These are phyloP conservation scores for Periconia sp. DNA, from an alignment of 2,329 filamentous ascomycete species.

Conservation along the genomic window DNA sequence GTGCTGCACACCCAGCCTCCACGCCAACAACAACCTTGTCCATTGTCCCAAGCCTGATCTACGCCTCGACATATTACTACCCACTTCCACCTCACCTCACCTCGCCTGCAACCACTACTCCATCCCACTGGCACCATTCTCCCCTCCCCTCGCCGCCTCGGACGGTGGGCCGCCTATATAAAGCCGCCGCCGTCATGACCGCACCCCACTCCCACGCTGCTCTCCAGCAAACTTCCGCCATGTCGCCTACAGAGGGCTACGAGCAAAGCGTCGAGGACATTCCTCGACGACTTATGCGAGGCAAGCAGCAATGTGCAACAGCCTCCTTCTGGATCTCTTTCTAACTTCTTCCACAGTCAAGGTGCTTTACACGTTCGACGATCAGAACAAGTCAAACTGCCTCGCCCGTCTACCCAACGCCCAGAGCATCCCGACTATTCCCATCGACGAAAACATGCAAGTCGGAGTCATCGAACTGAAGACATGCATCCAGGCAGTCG, in stretches of 20 bases:
- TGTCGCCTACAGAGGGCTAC: constrained; percentile 23
- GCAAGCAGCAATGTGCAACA: constrained; percentile 29
- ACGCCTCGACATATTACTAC: not conserved
- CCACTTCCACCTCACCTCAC: not conserved
- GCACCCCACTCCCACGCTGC: constrained; percentile 28
- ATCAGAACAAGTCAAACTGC: constrained; percentile 83
- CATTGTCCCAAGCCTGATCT: not conserved
- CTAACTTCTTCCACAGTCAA: constrained; percentile 66
- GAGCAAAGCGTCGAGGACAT: constrained; percentile 33
- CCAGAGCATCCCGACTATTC: constrained; percentile 76
- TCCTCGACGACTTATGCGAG: constrained; percentile 50
- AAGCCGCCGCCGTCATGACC: constrained; percentile 26
- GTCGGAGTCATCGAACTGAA: constrained; percentile 88
- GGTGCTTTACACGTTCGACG: constrained; percentile 94
- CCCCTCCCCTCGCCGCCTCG: constrained; percentile 15
- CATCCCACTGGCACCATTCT: not conserved
- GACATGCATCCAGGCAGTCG: constrained; percentile 82
- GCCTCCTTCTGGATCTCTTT: constrained; percentile 1
- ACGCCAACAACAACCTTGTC: not conserved
- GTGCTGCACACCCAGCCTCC: not conserved
- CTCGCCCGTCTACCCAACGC: constrained; percentile 82
- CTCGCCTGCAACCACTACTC: constrained; percentile 16
- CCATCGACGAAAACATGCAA: constrained; percentile 74
- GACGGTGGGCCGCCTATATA: constrained; percentile 12
- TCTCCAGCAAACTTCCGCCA: constrained; percentile 22